phyloP scores from a whole-genome alignment of 2,329 filamentous ascomycete species.

The Xylariaceae sp. region DNA sequence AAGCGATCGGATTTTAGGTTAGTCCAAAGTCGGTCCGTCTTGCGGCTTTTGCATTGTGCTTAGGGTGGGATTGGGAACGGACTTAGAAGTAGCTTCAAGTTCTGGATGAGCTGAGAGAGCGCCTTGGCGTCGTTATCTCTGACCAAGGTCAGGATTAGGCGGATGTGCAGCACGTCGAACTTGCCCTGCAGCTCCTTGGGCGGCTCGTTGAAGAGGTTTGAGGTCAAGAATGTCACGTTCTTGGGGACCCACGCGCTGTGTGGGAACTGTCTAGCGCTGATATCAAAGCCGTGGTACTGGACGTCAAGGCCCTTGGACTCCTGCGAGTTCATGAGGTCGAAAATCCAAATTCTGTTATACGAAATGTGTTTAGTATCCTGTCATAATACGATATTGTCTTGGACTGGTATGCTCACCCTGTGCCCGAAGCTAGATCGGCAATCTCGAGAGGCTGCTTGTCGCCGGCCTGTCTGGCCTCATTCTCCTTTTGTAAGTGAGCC shows the following conservation, averaged over 20 bases:
- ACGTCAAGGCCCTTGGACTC: constrained; percentile 9
- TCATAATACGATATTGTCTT: background rate
- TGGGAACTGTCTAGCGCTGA: constrained; percentile 13
- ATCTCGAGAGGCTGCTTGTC: background rate
- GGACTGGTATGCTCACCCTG: constrained; percentile 3
- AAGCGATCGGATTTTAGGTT: background rate
- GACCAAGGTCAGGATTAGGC: constrained; percentile 13
- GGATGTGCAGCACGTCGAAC: constrained; percentile 15
- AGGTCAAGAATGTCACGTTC: constrained; percentile 6
- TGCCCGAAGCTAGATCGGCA: constrained; percentile 16
- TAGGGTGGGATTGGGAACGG: background rate
- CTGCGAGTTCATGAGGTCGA: constrained; percentile 12
- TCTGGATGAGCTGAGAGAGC: constrained; percentile 7
- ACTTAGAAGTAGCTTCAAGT: constrained; percentile 17
- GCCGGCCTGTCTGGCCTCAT: background rate
- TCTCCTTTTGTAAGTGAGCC: background rate
- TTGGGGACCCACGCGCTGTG: constrained; percentile 13
- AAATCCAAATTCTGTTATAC: constrained; percentile 10
- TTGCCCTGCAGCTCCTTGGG: constrained; percentile 9
- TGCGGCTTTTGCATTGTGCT: background rate
- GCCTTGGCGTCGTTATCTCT: constrained; percentile 6
- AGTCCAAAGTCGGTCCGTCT: background rate
- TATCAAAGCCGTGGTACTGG: constrained; percentile 15
- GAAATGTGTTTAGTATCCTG: background rate
- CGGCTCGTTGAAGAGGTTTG: constrained; percentile 7